Percentiles rank a stretch among this genome's conserved stretches.
phyloP scores from a whole-genome alignment of 2,329 filamentous ascomycete genomes.

The Xylaria sp. region DNA sequence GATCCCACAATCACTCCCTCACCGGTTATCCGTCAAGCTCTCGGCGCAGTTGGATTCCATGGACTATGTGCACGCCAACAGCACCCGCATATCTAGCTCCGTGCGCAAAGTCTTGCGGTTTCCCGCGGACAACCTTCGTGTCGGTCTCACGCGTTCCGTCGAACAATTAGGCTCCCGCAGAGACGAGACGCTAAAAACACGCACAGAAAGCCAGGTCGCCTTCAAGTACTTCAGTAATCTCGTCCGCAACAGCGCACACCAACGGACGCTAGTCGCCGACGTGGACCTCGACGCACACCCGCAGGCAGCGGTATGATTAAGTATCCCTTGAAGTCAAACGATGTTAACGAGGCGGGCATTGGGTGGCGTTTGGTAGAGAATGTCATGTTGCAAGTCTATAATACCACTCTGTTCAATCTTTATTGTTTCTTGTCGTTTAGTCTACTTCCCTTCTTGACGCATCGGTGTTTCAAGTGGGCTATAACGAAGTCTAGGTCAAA shows the following conservation, averaged over 20 bases:
- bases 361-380: constrained; percentile 25
- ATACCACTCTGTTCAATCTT: constrained; percentile 26
- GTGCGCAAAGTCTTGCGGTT: constrained; percentile 88
- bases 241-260: constrained; percentile 65
- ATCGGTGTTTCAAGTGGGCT: neutral
- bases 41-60: constrained; percentile 77
- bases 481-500: too few relatives aligned
- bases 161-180: constrained; percentile 80
- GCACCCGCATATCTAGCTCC: constrained; percentile 79
- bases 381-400: constrained; percentile 13
- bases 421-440: neutral
- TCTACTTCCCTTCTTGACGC: neutral
- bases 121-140: constrained; percentile 84
- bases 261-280: constrained; percentile 55
- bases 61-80: constrained; percentile 92
- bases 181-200: constrained; percentile 82
- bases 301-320: constrained; percentile 33
- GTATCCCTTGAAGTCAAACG: too few relatives aligned
- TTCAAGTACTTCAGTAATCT: constrained; percentile 90
- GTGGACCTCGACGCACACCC: constrained; percentile 63
- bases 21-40: constrained; percentile 84
- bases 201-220: constrained; percentile 83
- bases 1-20: constrained; percentile 87
- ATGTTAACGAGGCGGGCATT: constrained; percentile 15
- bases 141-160: constrained; percentile 81